Evolutionary conservation across 495 filamentous ascomycete species (phyloP).

Genomic region (Aspergillus saccharolyticus): DNA sequence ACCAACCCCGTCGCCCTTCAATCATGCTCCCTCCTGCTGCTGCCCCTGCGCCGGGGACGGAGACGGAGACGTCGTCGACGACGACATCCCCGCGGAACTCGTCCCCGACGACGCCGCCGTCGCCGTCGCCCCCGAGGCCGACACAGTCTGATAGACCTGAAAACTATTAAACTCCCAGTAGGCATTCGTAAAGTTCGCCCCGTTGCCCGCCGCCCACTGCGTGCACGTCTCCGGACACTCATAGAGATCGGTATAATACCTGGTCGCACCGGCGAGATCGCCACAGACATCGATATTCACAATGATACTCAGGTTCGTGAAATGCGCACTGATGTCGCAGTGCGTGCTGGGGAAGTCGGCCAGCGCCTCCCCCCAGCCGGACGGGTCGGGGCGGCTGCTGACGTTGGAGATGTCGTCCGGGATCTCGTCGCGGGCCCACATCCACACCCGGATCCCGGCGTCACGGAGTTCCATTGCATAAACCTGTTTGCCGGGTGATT

Average conservation of each 20-base stretch:
- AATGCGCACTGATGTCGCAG: conserved; percentile 44
- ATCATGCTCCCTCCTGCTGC: no score
- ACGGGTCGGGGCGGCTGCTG: conserved; percentile 36
- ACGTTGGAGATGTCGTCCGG: conserved; percentile 32
- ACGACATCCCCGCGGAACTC: no score
- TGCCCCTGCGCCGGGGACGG: no score
- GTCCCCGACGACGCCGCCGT: no score
- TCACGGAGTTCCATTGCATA: conserved; percentile 44
- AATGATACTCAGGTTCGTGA: conserved; percentile 49
- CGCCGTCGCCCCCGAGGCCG: neutral
- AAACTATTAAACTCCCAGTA: conserved; percentile 52
- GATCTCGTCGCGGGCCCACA: conserved; percentile 38
- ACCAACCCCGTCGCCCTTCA: no score
- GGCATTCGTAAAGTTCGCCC: conserved; percentile 34
- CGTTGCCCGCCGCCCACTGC: conserved; percentile 38
- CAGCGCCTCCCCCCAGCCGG: conserved; percentile 40
- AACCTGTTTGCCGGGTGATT: conserved; percentile 17
- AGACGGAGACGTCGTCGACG: no score
- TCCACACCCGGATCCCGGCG: conserved; percentile 47
- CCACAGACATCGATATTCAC: conserved; percentile 51
- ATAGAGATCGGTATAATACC: conserved; percentile 36
- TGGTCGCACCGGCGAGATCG: conserved; percentile 25
- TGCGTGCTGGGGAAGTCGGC: conserved; percentile 50
- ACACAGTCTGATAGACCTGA: conserved; percentile 34
- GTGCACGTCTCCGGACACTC: conserved; percentile 41